Evolutionary conservation across 2,329 filamentous ascomycete species (phyloP).

Genomic region (Penicillium rolfsii): DNA sequence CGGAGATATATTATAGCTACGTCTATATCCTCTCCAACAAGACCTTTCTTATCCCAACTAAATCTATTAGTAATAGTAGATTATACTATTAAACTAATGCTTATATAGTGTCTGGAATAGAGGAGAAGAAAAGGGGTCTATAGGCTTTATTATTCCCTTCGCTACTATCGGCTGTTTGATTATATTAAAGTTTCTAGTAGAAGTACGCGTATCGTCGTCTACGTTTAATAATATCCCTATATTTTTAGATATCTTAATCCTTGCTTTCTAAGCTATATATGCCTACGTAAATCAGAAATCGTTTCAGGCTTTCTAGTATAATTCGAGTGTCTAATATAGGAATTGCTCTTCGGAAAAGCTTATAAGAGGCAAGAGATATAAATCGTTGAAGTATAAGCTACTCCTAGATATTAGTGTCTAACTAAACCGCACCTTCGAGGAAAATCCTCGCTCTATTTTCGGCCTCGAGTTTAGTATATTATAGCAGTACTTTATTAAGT

Average conservation of each 20-base stretch:
- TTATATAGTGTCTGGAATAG: slow-evolving; percentile 2
- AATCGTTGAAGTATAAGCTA: not conserved
- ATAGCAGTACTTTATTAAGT: not conserved
- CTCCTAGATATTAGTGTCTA: slow-evolving; percentile 1
- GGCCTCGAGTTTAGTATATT: not conserved
- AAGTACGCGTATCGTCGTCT: not conserved
- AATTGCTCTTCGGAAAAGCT: not conserved
- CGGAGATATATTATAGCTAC: not conserved
- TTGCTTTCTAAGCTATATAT: not conserved
- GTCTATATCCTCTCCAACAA: not conserved
- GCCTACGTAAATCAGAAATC: not conserved
- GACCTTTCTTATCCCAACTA: not conserved
- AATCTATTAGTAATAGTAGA: not conserved
- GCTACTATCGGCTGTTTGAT: too few species aligned
- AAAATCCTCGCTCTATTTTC: not conserved
- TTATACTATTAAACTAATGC: not conserved
- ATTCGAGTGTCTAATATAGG: not conserved
- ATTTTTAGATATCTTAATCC: not conserved
- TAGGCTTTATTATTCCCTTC: too few species aligned
- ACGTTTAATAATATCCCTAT: not conserved
- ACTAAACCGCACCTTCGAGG: not conserved
- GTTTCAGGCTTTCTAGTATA: not conserved
- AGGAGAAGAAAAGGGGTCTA: not conserved
- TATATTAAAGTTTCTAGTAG: not conserved
- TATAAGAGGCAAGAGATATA: not conserved